phyloP scores from a whole-genome alignment of 495 filamentous ascomycete genomes.

The Hypoxylon fragiforme region DNA sequence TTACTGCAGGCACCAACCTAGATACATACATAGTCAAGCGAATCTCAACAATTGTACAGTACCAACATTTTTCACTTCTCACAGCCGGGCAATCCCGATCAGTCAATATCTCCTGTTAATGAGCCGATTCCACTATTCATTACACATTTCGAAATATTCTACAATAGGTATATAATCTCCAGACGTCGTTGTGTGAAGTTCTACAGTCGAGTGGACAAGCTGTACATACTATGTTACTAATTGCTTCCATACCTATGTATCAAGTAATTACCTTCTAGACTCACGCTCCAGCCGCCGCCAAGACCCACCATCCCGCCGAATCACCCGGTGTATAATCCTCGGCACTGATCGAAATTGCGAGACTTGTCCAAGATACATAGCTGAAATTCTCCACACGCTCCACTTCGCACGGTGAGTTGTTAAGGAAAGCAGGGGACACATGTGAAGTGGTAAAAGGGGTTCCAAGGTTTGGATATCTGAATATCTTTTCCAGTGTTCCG shows the following conservation, averaged over 20 bases:
- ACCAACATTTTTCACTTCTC: too few species aligned
- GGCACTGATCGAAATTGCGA: constrained; percentile 23
- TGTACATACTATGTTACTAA: too few species aligned
- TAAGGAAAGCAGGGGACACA: background rate
- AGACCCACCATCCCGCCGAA: constrained; percentile 17
- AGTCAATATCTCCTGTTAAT: background rate
- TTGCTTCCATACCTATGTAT: background rate
- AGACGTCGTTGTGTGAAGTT: background rate
- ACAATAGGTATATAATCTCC: background rate
- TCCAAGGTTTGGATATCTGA: too few species aligned
- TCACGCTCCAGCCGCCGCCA: constrained; percentile 23
- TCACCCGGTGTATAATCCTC: constrained; percentile 12
- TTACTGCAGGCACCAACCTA: too few species aligned
- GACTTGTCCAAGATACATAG: constrained; percentile 12
- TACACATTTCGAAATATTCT: constrained; percentile 7
- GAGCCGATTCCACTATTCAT: constrained; percentile 3
- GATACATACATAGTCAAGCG: background rate
- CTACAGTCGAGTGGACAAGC: background rate
- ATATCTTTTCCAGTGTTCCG: too few species aligned
- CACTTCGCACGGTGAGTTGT: constrained; percentile 2
- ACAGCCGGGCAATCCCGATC: too few species aligned
- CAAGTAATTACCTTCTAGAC: background rate
- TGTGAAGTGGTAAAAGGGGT: too few species aligned
- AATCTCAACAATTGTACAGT: too few species aligned
- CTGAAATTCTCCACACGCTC: constrained; percentile 8